These are phyloP conservation scores for Wickerhamiella galacta DNA, from an alignment of 805 yeast genomes.

Conservation along the genomic window DNA sequence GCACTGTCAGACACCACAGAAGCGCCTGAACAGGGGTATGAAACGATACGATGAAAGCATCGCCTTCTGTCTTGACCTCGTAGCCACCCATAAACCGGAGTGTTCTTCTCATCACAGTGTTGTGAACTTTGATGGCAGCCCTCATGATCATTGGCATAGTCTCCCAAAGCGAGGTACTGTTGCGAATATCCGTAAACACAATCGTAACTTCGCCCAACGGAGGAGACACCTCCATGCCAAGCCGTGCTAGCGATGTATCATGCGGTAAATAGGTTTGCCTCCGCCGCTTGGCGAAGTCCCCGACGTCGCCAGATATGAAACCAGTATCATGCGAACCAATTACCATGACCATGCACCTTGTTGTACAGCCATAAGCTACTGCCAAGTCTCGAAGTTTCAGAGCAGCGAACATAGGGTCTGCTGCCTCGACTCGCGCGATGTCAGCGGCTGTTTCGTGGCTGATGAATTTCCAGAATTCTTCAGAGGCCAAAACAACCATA, in stretches of 20 bases:
- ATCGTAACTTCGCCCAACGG: constrained; percentile 90
- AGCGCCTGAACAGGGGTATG: constrained; percentile 83
- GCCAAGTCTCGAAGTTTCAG: constrained; percentile 89
- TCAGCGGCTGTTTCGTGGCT: constrained; percentile 80
- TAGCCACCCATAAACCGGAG: constrained; percentile 88
- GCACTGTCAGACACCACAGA: constrained; percentile 89
- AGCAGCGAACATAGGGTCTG: constrained; percentile 81
- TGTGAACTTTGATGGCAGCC: constrained; percentile 89
- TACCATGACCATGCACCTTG: constrained; percentile 67
- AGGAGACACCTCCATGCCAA: constrained; percentile 75
- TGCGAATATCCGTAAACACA: constrained; percentile 94
- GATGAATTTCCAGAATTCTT: constrained; percentile 70
- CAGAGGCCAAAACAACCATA: constrained; percentile 67
- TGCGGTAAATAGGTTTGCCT: constrained; percentile 38
- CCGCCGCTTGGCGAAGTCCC: constrained; percentile 23
- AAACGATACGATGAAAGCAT: constrained; percentile 94
- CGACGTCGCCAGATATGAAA: constrained; percentile 8
- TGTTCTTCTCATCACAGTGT: constrained; percentile 85
- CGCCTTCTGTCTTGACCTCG: constrained; percentile 98
- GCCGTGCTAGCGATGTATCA: constrained; percentile 64
- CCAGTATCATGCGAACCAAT: constrained; percentile 28
- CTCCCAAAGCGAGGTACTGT: constrained; percentile 89
- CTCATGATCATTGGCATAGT: constrained; percentile 85
- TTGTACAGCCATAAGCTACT: constrained; percentile 73
- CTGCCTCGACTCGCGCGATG: constrained; percentile 56